A percentile compares a stretch with the other conserved stretches of the same genome.
These are phyloP conservation scores for Coemansia sp. DNA, from an alignment of 192 early-diverging fungal genomes.

Conservation along the genomic window DNA sequence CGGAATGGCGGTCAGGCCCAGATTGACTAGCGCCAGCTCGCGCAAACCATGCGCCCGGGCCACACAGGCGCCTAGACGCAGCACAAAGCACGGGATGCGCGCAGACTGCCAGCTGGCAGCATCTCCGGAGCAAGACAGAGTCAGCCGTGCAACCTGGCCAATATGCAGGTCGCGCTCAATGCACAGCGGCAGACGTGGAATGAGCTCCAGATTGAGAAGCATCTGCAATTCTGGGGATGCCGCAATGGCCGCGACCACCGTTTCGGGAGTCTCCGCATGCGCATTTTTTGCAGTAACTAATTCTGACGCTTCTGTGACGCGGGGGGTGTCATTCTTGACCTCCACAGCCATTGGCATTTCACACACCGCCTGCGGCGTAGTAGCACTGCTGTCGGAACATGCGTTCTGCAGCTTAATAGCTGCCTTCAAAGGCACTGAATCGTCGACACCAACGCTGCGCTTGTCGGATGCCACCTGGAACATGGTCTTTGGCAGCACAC, in stretches of 20 bases:
- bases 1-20: slow-evolving; percentile 37
- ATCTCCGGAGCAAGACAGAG: slow-evolving; percentile 37
- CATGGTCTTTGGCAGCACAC: slow-evolving; percentile 43
- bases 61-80: slow-evolving; percentile 27
- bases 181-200: slow-evolving; percentile 34
- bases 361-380: neutral
- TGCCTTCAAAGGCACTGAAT: neutral
- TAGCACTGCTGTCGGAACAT: neutral
- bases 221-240: slow-evolving; percentile 16
- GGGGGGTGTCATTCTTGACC: neutral
- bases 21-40: slow-evolving; percentile 39
- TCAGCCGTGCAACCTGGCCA: slow-evolving; percentile 26
- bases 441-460: slow-evolving; percentile 4
- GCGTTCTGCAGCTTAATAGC: too few species aligned
- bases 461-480: slow-evolving; percentile 22
- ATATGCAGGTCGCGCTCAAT: slow-evolving; percentile 21
- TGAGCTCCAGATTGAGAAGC: slow-evolving; percentile 17
- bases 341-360: neutral
- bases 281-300: neutral
- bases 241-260: slow-evolving; percentile 4
- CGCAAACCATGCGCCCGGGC: slow-evolving; percentile 26
- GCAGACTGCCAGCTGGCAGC: slow-evolving; percentile 21
- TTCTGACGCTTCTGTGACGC: neutral
- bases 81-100: slow-evolving; percentile 37
- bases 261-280: neutral